phyloP scores from a whole-genome alignment of 1,139 yeast species.

The Diutina ranongensis region DNA sequence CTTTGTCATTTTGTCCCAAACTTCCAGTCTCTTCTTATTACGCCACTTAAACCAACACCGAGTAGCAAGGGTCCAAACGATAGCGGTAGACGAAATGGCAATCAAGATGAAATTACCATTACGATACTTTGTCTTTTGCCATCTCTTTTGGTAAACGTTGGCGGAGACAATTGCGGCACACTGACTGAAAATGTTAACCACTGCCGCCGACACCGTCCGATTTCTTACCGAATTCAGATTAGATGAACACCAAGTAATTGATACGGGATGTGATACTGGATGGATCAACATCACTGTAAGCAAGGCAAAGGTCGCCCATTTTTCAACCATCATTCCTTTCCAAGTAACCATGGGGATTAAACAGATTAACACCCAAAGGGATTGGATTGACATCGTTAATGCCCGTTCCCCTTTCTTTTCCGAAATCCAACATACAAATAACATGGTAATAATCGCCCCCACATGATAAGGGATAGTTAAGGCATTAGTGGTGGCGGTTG shows the following conservation, averaged over 20 bases:
- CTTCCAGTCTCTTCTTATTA: slow-evolving; percentile 30
- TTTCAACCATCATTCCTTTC: neutral
- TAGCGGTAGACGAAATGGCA: neutral
- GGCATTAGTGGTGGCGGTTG: neutral
- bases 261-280: slow-evolving; percentile 11
- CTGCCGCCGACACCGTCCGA: slow-evolving; percentile 16
- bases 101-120: slow-evolving; percentile 1
- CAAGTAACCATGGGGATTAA: neutral
- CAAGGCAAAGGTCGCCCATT: slow-evolving; percentile 1
- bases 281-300: neutral
- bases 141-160: slow-evolving; percentile 3
- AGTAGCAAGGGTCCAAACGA: slow-evolving; percentile 11
- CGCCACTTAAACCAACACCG: slow-evolving; percentile 31
- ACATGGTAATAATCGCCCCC: neutral
- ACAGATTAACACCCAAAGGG: neutral
- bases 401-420: neutral
- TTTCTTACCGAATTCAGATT: slow-evolving; percentile 15
- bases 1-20: slow-evolving; percentile 36
- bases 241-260: slow-evolving; percentile 15
- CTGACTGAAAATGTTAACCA: slow-evolving; percentile 16
- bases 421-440: neutral
- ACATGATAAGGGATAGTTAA: slow-evolving; percentile 1
- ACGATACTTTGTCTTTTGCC: neutral
- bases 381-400: neutral
- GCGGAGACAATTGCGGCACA: slow-evolving; percentile 12